These are phyloP conservation scores for Trypanosoma theileri DNA, from an alignment of 208 protist genomes.

Conservation along the genomic window DNA sequence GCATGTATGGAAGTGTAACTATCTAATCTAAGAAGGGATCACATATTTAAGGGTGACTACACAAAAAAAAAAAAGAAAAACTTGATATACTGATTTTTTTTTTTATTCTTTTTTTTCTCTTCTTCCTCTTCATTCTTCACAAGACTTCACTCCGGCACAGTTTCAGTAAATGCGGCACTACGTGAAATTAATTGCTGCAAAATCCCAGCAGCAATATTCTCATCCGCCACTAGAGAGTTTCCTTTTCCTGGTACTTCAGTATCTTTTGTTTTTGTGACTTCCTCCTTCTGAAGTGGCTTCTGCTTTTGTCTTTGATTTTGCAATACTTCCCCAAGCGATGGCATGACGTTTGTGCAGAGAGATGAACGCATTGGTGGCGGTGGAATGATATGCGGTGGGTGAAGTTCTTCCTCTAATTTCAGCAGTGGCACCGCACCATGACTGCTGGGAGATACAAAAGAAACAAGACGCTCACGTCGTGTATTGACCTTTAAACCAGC, in stretches of 20 bases:
- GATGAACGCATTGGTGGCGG: conserved; percentile 9
- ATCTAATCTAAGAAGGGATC: too few species aligned
- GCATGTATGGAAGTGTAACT: too few species aligned
- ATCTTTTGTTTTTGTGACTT: not conserved
- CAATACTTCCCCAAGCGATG: not conserved
- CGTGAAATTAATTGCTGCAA: conserved; percentile 5
- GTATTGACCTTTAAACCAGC: not conserved
- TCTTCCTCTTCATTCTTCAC: too few species aligned
- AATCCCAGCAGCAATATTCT: not conserved
- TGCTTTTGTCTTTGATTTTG: not conserved
- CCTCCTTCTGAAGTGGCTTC: not conserved
- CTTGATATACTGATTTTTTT: too few species aligned
- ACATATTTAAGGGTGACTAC: too few species aligned
- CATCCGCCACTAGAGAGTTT: not conserved
- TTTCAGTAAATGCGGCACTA: conserved; percentile 1
- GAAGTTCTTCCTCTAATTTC: conserved; percentile 1
- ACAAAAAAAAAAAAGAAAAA: too few species aligned
- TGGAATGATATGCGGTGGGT: not conserved
- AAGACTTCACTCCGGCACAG: not conserved
- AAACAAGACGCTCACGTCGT: conserved; percentile 11
- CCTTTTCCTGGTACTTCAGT: too few species aligned
- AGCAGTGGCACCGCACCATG: conserved; percentile 20
- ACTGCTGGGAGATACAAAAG: conserved; percentile 25
- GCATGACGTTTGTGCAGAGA: not conserved
- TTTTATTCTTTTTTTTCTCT: too few species aligned